Base-by-base conservation (phyloP, 176 grass and related monocot species). In the Juncus inflexus region DNA sequence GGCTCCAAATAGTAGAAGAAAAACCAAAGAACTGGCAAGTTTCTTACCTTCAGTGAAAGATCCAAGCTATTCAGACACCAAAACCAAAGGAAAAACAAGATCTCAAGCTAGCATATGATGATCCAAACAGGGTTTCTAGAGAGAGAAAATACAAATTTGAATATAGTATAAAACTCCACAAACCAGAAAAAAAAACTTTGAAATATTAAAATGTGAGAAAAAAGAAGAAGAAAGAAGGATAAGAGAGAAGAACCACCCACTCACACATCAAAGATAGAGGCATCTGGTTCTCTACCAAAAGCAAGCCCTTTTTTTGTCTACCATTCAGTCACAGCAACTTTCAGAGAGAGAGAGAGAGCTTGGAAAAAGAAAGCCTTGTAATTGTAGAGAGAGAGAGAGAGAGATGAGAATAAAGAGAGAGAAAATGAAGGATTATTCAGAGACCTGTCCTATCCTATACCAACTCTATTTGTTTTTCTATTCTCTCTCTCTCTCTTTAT, bases 281-380 rank as follows among this genome's bases (percentile, higher is more conserved):
- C 84, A 97, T 97, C 87, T 75, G 80, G 87, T 91, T 91, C 92
- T 89, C 80, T 77, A 83, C 82, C 87, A 66, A 91, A 80, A 68
- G 79, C 80, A 96, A 89, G 79, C 52, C 71, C 43, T 47, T 47
- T 47, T 47, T 60, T 69, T 65, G 52, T 86, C 62, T 83, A 82
- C 75, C 81, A 81, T 65, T 87, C 81, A 81, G 59, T 87, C 82
- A 82, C 91, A 83, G 78, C 87, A 87, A 50, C 64, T 62, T 40
- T 58, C 67, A 94, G 60, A 80, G 81, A 66, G 81, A 75, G 9
- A 2, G 43, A 40, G 69, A 62, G 58, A 78, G 54, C 3, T 50
- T 54, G 41, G 54, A 39, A 15, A 67, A 60, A 58, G 12, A 52
- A 35, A 56, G 7, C 5, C 35, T 15, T 52, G 60, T 70, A 35